Base-by-base conservation (phyloP, 805 yeast genomes). In the Candida glaebosa region DNA sequence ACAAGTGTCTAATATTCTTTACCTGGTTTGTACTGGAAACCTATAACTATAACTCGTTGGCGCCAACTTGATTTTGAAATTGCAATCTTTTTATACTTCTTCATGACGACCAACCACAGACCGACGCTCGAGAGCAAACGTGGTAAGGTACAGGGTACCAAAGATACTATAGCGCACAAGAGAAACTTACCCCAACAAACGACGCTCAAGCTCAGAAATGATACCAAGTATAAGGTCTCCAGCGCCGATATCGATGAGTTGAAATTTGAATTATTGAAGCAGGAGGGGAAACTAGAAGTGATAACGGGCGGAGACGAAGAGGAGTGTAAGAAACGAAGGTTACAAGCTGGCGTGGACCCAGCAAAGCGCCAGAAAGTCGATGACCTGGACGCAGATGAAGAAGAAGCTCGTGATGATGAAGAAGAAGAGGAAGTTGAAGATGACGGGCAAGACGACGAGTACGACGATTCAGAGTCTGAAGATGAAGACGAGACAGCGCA, bases 31-130 rank as follows among this genome's bases (percentile, higher is more conserved):
- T n/a, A n/a, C n/a, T n/a, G n/a, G n/a, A n/a, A n/a, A n/a, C n/a
- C n/a, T n/a, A n/a, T n/a, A n/a, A n/a, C n/a, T n/a, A n/a, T n/a
- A n/a, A n/a, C n/a, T n/a, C n/a, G n/a, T n/a, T n/a, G n/a, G n/a
- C n/a, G n/a, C n/a, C n/a, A n/a, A n/a, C n/a, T n/a, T n/a, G n/a
- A n/a, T n/a, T n/a, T n/a, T 24, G 28, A 8, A 24, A 8, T 24
- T 8, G 12, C 12, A 8, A 8, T 24, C 12, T 8, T 24, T 8
- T 24, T 24, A 8, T 8, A 8, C n/a, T 10, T 30, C 31, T 17
- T 22, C 19, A 67, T 66, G 71, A 65, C 72, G n/a, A 63, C 71
- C 5, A 69, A 69, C 45, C 73, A 69, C 44, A 53, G 73, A 37
- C 74, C 74, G 6, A 65, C 71, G 4, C 52, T 69, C 26, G 74